Evolutionary conservation across 2,329 filamentous ascomycete genomes (phyloP), one percentile per base, ranked within the genome.

Genomic region (Teratosphaeria destructans): DNA sequence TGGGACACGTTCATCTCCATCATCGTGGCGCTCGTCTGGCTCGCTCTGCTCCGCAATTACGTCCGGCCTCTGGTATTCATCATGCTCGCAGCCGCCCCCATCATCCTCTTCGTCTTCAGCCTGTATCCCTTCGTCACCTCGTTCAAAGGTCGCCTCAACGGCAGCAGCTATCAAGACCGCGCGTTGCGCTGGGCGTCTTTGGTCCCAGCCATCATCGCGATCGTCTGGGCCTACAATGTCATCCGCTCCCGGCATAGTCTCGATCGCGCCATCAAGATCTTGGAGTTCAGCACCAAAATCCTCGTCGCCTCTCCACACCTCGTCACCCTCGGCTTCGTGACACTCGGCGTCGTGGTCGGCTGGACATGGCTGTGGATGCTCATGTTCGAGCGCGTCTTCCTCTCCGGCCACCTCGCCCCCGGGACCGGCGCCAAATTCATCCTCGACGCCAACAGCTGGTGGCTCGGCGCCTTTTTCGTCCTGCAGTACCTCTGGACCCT

Each of bases 321-420:
- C 23, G 80, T 97, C 37, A 72, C 89, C 1, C 82, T 96, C n/a
- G 94, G 94, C 2, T 87, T 96, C 68, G 84, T 81, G 11, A 88
- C 87, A 26, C 81, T 97, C 14, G 82, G 78, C 6, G 78, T 86
- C 29, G 87, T 95, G 52, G 88, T 96, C 10, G 77, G 84, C 14
- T 97, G 92, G 88, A 96, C 92, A 0, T 99, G 94, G 94, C 74
- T 89, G 6, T 99, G 94, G 94, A 84, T 97, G 66, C 85, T 86
- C 67, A 96, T 99, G 91, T 97, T 99, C 74, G 93, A 92, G 7
- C 84, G 91, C 53, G 86, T 97, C 60, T 99, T 99, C 73, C 84
- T 97, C 61, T 90, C 90, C n/a, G 94, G 94, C 0, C 88, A 92
- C 73, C 85, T 93, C 64, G 85, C 85, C 11, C 26, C 55, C 6